A percentile compares a stretch with the other conserved stretches of the same genome.
Evolutionary conservation across 2,329 filamentous ascomycete genomes (phyloP).

Genomic region (Diaporthe helianthi): DNA sequence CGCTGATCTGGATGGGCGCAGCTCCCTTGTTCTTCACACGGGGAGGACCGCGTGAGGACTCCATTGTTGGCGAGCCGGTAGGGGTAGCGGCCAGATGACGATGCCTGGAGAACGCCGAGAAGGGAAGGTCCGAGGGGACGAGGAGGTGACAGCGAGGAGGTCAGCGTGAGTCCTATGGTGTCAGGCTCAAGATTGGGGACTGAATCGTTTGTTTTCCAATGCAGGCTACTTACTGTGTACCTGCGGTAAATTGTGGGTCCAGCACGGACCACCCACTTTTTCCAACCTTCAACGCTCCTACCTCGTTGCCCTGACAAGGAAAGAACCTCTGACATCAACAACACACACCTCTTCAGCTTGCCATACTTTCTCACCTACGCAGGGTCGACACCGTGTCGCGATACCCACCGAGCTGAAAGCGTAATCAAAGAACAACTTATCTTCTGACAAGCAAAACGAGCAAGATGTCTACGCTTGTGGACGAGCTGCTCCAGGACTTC

Average conservation of each 20-base stretch:
- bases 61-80: constrained; percentile 65
- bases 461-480: constrained; percentile 86
- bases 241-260: constrained; percentile 24
- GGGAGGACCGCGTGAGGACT: constrained; percentile 87
- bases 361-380: not conserved
- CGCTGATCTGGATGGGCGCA: constrained; percentile 89
- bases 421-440: not conserved
- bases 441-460: not conserved
- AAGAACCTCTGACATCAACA: constrained; percentile 4
- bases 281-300: not conserved
- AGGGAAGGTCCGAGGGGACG: not conserved
- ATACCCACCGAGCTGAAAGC: not conserved
- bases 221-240: constrained; percentile 8
- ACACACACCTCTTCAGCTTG: not conserved
- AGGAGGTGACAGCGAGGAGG: not conserved
- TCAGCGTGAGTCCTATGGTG: not conserved
- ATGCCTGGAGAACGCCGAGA: not conserved
- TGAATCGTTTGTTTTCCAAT: constrained; percentile 27
- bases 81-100: not conserved
- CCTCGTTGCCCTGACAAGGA: constrained; percentile 11
- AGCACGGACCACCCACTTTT: constrained; percentile 21
- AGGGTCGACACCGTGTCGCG: not conserved
- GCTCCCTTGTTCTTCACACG: constrained; percentile 99
- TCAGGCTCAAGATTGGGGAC: not conserved
- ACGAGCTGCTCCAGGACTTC: constrained; percentile 91